Evolutionary conservation across 2,329 filamentous ascomycete species (phyloP), one percentile per base, ranked within the genome.

Genomic region (Saccharata proteae): DNA sequence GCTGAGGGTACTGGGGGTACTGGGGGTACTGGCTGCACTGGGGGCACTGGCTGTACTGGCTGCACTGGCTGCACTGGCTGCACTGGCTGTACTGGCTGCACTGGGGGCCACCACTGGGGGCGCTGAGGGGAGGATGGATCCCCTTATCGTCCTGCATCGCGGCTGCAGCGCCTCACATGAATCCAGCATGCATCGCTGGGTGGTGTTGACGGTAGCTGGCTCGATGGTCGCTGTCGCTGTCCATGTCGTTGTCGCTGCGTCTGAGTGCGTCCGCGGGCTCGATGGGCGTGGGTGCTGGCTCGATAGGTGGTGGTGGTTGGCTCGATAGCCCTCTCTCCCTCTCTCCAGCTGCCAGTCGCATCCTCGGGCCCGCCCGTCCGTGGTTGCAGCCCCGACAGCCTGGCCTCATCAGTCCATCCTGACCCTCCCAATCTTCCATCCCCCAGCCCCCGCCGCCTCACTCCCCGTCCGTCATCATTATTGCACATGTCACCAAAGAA

Each of bases 281-380:
- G n/a, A n/a, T n/a, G n/a, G n/a, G n/a, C n/a, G n/a, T n/a, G n/a
- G n/a, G n/a, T n/a, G n/a, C n/a, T n/a, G n/a, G n/a, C n/a, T n/a
- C n/a, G n/a, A n/a, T n/a, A n/a, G n/a, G n/a, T n/a, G n/a, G n/a
- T n/a, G n/a, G n/a, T n/a, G n/a, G n/a, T n/a, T n/a, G n/a, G n/a
- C n/a, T n/a, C n/a, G n/a, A n/a, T n/a, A n/a, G n/a, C n/a, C n/a
- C n/a, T n/a, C n/a, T n/a, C n/a, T n/a, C n/a, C n/a, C n/a, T n/a
- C n/a, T n/a, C n/a, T 27, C 32, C 30, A 23, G 16, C 27, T 29
- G 25, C 32, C 32, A 35, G 26, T 35, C 26, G 32, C 32, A 35
- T 35, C 21, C 16, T 35, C 32, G 32, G 32, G 32, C 29, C 32
- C 26, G 32, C 26, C 32, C 32, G 32, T n/a, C n/a, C 27, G 21